Base-by-base conservation (phyloP, 2,329 filamentous ascomycete species). In the Ophiosphaerella narmari region DNA sequence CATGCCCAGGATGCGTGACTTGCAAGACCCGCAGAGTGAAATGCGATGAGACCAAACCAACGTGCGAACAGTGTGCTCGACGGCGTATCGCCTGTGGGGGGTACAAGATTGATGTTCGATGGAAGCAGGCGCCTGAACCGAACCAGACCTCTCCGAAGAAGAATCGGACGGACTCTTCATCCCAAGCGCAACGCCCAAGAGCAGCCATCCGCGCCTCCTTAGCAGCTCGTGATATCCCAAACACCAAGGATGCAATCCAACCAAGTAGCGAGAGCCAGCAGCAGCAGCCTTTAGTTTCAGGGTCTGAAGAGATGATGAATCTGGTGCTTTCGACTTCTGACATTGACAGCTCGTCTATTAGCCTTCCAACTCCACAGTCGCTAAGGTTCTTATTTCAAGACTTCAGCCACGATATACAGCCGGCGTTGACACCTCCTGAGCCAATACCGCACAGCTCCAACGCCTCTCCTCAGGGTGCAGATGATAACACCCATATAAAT, bases 31-130 rank as follows among this genome's bases (percentile, higher is more conserved):
- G 88, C 72, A 78, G 86, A 58, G 74, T 89, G 40, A 89, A 89
- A 73, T 89, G 86, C 73, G 86, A 88, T 68, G 86, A 89, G 73
- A 83, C 81, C 41, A 88, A 89, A 62, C 86, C 86, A 2, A 78
- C 77, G 31, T 88, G 86, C 60, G 77, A 81, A 43, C 85, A 88
- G 74, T 88, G 86, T 65, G 77, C 82, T 44, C 84, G 83, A 60
- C 78, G 86, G 47, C 84, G 81, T 48, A 84, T 88, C 26, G 69
- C 76, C 5, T 89, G 86, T 65, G 86, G 86, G 51, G 86, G 86
- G 14, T 89, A 89, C 71, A 86, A 83, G 68, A 89, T 87, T 65
- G 83, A 87, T 66, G 87, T 88, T 70, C 87, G 88, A 76, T 89
- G 85, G 85, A 79, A 54, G 45, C 52, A 48, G 32, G 59, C 46